Conservation (phyloP, 1,284 basidiomycete species). For the Uromyces viciae-fabae region DNA sequence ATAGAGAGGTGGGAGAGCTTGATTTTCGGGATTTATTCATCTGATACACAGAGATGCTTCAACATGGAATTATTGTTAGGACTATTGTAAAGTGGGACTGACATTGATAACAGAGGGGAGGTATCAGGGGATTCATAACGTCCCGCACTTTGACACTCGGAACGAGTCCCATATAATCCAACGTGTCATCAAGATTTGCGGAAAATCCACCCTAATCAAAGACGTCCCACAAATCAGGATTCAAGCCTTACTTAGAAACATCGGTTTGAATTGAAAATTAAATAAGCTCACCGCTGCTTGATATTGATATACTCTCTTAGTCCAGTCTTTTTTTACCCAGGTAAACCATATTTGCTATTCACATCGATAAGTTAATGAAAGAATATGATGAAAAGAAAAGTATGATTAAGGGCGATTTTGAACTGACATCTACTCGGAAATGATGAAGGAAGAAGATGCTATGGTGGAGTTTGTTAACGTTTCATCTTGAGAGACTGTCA, state of each 20-base stretch:
- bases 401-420: too few relatives aligned
- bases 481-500: neutral
- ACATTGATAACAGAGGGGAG: constrained; percentile 29
- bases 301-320: neutral
- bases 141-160: constrained; percentile 8
- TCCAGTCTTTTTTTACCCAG: neutral
- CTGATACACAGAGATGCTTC: too few relatives aligned
- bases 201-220: neutral
- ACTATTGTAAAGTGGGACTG: too few relatives aligned
- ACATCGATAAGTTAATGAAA: neutral
- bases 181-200: neutral
- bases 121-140: constrained; percentile 3
- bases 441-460: constrained; percentile 4
- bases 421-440: neutral
- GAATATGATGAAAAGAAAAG: too few relatives aligned
- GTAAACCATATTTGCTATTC: neutral
- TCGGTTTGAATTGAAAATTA: neutral
- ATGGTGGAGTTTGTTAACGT: neutral
- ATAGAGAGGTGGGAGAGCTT: too few relatives aligned
- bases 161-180: constrained; percentile 21
- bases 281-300: neutral
- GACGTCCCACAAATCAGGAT: neutral
- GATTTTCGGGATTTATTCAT: too few relatives aligned
- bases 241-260: neutral
- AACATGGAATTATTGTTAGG: too few relatives aligned